phyloP scores from a whole-genome alignment of 306 rosid genomes.

The Lathyrus tuberosus region DNA sequence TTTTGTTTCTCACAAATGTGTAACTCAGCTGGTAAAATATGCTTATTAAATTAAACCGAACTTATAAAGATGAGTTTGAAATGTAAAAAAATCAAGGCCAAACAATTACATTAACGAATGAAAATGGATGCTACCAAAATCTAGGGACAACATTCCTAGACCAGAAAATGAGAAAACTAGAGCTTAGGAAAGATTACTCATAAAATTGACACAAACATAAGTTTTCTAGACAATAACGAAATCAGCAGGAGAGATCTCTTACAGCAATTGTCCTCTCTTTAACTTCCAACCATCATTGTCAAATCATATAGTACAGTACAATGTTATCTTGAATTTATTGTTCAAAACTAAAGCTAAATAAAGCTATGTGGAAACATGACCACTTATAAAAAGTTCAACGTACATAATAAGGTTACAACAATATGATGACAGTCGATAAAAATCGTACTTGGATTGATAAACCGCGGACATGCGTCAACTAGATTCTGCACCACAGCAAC shows the following conservation, averaged over 20 bases:
- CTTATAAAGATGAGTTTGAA: too few species aligned
- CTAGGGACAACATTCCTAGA: constrained; percentile 2
- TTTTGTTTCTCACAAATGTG: too few species aligned
- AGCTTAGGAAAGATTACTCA: not conserved
- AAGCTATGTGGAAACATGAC: constrained; percentile 12
- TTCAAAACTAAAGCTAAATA: not conserved
- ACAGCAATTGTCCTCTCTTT: not conserved
- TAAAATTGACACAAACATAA: constrained; percentile 1
- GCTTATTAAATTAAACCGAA: too few species aligned
- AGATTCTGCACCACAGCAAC: constrained; percentile 32
- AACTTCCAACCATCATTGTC: constrained; percentile 10
- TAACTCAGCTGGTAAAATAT: too few species aligned
- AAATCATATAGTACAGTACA: not conserved
- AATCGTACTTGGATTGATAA: constrained; percentile 18
- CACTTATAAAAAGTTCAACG: constrained; percentile 27
- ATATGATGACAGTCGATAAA: constrained; percentile 23
- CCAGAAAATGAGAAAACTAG: constrained; percentile 27
- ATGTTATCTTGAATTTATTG: constrained; percentile 3
- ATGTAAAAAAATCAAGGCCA: too few species aligned
- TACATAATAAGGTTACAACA: not conserved
- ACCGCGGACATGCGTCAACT: constrained; percentile 36
- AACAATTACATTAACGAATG: too few species aligned
- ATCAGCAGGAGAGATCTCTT: constrained; percentile 13
- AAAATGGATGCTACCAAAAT: not conserved
- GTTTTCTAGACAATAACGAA: not conserved